Conservation (phyloP, 306 rosid genomes). For the Rosa lucieae region DNA sequence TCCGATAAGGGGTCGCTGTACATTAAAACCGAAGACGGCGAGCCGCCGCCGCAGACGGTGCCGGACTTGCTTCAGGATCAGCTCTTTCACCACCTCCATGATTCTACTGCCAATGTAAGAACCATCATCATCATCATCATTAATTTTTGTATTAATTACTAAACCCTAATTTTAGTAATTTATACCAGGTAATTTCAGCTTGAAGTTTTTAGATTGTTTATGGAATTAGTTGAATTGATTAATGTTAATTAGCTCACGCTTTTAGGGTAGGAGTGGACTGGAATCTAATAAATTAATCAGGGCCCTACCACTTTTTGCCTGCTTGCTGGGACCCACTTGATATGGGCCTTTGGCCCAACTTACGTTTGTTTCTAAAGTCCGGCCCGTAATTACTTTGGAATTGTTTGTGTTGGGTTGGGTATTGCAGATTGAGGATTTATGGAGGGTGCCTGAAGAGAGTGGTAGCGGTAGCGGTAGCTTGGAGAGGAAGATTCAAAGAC, state of each 20-base stretch:
- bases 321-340: slow-evolving; percentile 9
- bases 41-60: slow-evolving; percentile 62
- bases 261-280: background rate
- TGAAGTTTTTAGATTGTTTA: background rate
- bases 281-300: slow-evolving; percentile 1
- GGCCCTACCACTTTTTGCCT: slow-evolving; percentile 5
- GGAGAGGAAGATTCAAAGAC: slow-evolving; percentile 51
- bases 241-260: background rate
- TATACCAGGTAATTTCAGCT: background rate
- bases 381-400: background rate
- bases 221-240: background rate
- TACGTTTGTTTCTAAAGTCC: background rate
- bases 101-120: slow-evolving; percentile 41
- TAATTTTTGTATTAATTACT: background rate
- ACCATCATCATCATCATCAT: background rate
- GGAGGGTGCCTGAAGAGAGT: slow-evolving; percentile 56
- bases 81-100: slow-evolving; percentile 2
- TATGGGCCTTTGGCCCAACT: slow-evolving; percentile 11
- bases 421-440: slow-evolving; percentile 23
- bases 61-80: slow-evolving; percentile 45
- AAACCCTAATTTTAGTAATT: background rate
- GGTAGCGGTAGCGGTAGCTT: background rate
- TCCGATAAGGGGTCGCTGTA: slow-evolving; percentile 75
- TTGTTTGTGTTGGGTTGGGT: too few species aligned
- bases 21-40: slow-evolving; percentile 37